A percentile compares a stretch with the other conserved stretches of the same genome.
phyloP scores from a whole-genome alignment of 108 stramenopile genomes.

The Cyclostephanos tholiformis region DNA sequence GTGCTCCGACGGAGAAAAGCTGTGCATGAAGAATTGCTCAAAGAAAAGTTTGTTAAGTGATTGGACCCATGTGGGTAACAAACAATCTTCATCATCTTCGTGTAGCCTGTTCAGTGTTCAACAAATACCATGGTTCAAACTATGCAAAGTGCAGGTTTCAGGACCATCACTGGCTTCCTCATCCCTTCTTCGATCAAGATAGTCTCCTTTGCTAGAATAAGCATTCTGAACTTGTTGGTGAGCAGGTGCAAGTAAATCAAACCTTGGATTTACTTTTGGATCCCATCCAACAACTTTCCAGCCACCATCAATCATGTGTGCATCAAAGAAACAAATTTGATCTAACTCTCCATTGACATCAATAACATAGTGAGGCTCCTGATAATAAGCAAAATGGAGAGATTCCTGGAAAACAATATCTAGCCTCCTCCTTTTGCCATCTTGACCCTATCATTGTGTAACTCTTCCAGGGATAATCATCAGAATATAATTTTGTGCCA shows the following conservation, averaged over 20 bases:
- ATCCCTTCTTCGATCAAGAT: not conserved
- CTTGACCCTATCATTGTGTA: constrained; percentile 39
- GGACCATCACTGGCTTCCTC: not conserved
- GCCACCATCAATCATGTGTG: constrained; percentile 36
- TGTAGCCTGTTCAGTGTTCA: constrained; percentile 19
- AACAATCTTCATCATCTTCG: not conserved
- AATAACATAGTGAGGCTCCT: constrained; percentile 43
- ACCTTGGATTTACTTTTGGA: constrained; percentile 15
- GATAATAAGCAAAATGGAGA: constrained; percentile 11
- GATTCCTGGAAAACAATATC: not conserved
- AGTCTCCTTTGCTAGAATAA: not conserved
- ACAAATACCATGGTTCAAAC: constrained; percentile 13
- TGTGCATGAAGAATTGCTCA: constrained; percentile 17
- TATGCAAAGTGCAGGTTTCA: constrained; percentile 2
- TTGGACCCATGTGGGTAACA: constrained; percentile 6
- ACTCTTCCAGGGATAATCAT: constrained; percentile 36
- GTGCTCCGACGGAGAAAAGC: constrained; percentile 26
- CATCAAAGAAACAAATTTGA: constrained; percentile 31
- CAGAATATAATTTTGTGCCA: constrained; percentile 38
- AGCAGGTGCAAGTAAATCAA: constrained; percentile 26
- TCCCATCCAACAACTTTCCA: constrained; percentile 24
- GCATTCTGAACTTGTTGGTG: constrained; percentile 11
- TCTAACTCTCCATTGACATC: constrained; percentile 35
- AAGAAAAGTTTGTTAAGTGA: constrained; percentile 11
- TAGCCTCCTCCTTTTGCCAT: constrained; percentile 21